Conservation (phyloP, 2,329 filamentous ascomycete genomes). For the Ophiocordyceps camponoti-rufipedis region DNA sequence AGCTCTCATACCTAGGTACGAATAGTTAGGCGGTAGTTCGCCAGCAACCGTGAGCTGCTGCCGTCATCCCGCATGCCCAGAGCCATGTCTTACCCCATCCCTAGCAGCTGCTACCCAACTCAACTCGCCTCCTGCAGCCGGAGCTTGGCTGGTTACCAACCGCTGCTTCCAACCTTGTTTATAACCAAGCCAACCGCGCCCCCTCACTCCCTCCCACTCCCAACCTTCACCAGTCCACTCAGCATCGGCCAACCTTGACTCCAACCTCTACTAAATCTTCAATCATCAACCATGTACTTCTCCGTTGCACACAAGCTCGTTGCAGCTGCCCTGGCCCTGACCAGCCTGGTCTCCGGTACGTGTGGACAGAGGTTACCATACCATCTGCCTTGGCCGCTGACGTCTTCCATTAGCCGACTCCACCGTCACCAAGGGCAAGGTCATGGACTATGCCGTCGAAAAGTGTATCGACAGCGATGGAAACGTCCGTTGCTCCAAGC, state of each 20-base stretch:
- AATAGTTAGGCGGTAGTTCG: no score
- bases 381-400: slow-evolving; percentile 2
- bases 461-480: slow-evolving; percentile 20
- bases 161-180: no score
- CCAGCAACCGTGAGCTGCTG: no score
- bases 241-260: neutral
- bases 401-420: neutral
- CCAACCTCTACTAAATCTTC: neutral
- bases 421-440: slow-evolving; percentile 12
- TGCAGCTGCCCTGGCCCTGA: slow-evolving; percentile 5
- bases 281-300: neutral
- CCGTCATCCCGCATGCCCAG: no score
- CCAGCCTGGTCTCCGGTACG: slow-evolving; percentile 3
- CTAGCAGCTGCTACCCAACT: no score
- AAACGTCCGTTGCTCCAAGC: slow-evolving; percentile 19
- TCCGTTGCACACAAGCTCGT: slow-evolving; percentile 3
- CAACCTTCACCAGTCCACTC: neutral
- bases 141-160: no score
- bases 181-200: no score
- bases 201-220: no score
- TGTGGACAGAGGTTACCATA: neutral
- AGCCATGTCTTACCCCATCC: no score
- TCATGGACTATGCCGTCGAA: slow-evolving; percentile 23
- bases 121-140: no score
- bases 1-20: no score